Evolutionary conservation across 345 rosid species (phyloP).

Genomic region (Eucalyptus caleyi): DNA sequence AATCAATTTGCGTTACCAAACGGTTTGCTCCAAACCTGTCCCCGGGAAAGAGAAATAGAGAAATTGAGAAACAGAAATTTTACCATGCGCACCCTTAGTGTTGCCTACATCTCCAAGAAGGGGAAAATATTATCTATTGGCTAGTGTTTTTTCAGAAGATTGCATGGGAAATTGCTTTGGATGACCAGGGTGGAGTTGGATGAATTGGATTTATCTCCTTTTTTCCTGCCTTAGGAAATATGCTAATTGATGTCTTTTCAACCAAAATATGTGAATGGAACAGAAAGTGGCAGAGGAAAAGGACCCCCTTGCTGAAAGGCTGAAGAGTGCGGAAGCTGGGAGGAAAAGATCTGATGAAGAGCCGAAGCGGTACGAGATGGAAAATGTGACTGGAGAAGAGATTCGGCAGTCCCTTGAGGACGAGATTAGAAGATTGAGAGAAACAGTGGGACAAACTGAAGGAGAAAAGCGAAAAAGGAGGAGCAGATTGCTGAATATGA

Average conservation of each 20-base stretch:
- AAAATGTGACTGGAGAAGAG: slow-evolving; percentile 78
- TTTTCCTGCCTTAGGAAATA: not conserved
- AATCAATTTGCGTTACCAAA: no score
- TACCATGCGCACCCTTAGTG: no score
- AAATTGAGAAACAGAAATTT: no score
- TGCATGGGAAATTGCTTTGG: not conserved
- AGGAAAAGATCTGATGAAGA: slow-evolving; percentile 92
- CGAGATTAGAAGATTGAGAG: no score
- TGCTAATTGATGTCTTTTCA: not conserved
- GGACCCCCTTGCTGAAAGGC: slow-evolving; percentile 75
- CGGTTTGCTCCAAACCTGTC: no score
- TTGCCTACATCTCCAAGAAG: not conserved
- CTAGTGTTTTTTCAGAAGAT: not conserved
- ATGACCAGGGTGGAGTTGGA: not conserved
- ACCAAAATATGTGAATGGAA: not conserved
- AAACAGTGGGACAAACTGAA: no score
- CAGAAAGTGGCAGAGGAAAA: slow-evolving; percentile 93
- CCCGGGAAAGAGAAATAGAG: no score
- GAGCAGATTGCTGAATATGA: no score
- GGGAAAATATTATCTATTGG: not conserved
- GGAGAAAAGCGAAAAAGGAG: no score
- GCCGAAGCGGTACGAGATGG: slow-evolving; percentile 70
- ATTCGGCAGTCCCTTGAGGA: slow-evolving; percentile 26
- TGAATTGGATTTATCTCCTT: not conserved
- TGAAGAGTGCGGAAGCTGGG: slow-evolving; percentile 77